phyloP scores from a whole-genome alignment of 2,329 filamentous ascomycete species.

The Ceratocystis cubensis region DNA sequence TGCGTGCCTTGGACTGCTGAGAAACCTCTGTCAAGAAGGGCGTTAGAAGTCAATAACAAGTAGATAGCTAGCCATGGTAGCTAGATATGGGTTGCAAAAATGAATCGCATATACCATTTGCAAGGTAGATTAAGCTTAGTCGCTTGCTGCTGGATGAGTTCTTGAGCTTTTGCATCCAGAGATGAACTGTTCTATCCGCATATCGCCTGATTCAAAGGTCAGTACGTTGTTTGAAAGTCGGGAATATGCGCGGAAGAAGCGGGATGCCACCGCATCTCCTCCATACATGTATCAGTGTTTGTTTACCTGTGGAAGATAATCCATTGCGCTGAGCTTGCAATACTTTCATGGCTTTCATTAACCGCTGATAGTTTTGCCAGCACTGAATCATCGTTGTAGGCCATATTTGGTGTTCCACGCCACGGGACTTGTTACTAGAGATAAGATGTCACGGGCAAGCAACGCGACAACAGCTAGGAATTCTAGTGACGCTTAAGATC shows the following conservation, averaged over 20 bases:
- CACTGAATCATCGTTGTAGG: conserved; percentile 91
- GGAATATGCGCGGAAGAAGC: neutral
- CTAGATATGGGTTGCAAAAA: neutral
- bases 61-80: neutral
- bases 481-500: neutral
- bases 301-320: conserved; percentile 94
- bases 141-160: conserved; percentile 77
- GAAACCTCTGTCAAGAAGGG: conserved; percentile 57
- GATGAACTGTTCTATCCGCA: conserved; percentile 77
- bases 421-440: neutral
- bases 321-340: conserved; percentile 94
- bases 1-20: conserved; percentile 86
- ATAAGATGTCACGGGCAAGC: neutral
- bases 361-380: conserved; percentile 87
- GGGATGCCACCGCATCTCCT: neutral
- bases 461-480: neutral
- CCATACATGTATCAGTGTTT: conserved; percentile 12
- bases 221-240: neutral
- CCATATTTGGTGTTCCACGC: conserved; percentile 45
- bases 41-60: neutral
- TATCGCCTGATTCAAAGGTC: conserved; percentile 51
- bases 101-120: conserved; percentile 56
- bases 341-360: conserved; percentile 96
- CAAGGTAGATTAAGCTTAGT: conserved; percentile 83
- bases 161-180: conserved; percentile 83